Percentiles rank a stretch among this genome's conserved stretches.
phyloP scores from a whole-genome alignment of 306 rosid species.

The Sicyos baderoa region DNA sequence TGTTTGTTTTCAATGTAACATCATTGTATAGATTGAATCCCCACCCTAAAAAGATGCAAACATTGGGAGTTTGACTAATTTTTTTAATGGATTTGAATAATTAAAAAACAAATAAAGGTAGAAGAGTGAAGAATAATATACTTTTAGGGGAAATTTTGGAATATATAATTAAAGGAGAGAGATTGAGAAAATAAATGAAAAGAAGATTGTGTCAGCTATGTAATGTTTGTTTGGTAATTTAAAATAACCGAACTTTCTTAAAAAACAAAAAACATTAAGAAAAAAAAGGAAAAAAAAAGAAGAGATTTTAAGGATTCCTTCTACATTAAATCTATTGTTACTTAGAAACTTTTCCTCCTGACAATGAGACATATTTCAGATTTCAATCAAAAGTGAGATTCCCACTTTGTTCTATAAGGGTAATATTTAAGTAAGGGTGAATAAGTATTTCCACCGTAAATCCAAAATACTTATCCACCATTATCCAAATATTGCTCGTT shows the following conservation, averaged over 20 bases:
- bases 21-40: not conserved
- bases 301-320: not conserved
- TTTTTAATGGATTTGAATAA: not conserved
- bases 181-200: not conserved
- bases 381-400: not conserved
- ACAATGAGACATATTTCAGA: not conserved
- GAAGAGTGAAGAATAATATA: not conserved
- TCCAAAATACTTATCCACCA: too few species aligned
- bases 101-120: not conserved
- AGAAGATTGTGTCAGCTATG: conserved; percentile 6
- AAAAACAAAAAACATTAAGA: too few species aligned
- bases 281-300: not conserved
- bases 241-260: too few species aligned
- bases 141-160: not conserved
- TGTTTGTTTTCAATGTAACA: not conserved
- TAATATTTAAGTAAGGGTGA: too few species aligned
- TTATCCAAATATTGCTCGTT: too few species aligned
- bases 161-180: not conserved
- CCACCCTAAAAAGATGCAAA: conserved; percentile 10
- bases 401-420: not conserved
- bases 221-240: conserved; percentile 5
- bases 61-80: conserved; percentile 1
- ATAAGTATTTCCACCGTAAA: too few species aligned
- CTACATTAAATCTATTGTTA: not conserved
- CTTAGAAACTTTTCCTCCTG: not conserved